Evolutionary conservation across 2,329 filamentous ascomycete genomes (phyloP).

Genomic region (Cercospora sesami): DNA sequence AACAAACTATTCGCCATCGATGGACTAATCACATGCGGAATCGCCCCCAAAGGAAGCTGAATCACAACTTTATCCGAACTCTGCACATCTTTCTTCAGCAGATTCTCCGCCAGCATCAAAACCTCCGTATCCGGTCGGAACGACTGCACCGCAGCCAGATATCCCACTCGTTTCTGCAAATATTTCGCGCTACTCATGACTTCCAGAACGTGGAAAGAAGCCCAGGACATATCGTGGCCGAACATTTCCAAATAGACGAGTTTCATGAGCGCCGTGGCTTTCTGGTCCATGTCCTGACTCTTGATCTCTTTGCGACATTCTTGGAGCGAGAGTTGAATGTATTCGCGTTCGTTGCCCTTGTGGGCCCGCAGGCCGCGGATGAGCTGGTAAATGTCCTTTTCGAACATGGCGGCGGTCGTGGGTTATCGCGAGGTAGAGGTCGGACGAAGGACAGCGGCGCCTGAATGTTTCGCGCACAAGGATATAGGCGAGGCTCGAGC

Average conservation of each 20-base stretch:
- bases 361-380: constrained; percentile 93
- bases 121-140: constrained; percentile 96
- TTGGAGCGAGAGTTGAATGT: constrained; percentile 88
- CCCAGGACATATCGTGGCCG: constrained; percentile 99
- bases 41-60: constrained; percentile 78
- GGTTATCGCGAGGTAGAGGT: background rate
- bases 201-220: constrained; percentile 95
- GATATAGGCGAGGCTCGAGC: background rate
- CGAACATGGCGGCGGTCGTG: constrained; percentile 69
- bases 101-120: constrained; percentile 93
- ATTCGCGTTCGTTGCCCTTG: constrained; percentile 92
- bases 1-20: constrained; percentile 88
- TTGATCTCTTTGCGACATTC: constrained; percentile 94
- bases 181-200: constrained; percentile 98
- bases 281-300: constrained; percentile 94
- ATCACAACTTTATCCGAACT: constrained; percentile 73
- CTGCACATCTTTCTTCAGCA: constrained; percentile 90
- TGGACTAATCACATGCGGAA: constrained; percentile 93
- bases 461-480: constrained; percentile 3
- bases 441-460: background rate
- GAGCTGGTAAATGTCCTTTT: constrained; percentile 98
- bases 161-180: constrained; percentile 91
- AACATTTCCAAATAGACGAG: constrained; percentile 99
- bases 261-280: constrained; percentile 93
- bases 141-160: constrained; percentile 92